Evolutionary conservation across 1,284 basidiomycete genomes (phyloP).

Genomic region (Microbotryomycetes sp.): DNA sequence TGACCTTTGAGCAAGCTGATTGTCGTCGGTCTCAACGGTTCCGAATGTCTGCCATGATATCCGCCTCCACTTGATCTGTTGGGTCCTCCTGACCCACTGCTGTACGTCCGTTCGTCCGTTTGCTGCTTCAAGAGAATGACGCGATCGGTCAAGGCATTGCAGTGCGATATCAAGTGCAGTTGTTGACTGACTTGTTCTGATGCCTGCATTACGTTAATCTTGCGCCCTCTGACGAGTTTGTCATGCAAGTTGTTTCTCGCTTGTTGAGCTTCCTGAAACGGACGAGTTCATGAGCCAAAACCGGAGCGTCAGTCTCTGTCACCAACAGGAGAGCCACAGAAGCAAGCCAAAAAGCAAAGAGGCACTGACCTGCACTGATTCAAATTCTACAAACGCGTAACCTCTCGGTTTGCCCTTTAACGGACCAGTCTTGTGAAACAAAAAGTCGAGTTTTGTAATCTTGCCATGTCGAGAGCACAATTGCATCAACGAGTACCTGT

Average conservation of each 20-base stretch:
- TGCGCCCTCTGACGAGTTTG: conserved; percentile 73
- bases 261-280: conserved; percentile 67
- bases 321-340: conserved; percentile 2
- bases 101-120: conserved; percentile 41
- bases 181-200: conserved; percentile 50
- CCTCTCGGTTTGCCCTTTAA: conserved; percentile 86
- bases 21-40: conserved; percentile 68
- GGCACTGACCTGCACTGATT: conserved; percentile 63
- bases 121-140: no score
- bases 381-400: conserved; percentile 89
- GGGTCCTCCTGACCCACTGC: conserved; percentile 44
- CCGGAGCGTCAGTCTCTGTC: not conserved
- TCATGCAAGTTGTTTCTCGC: conserved; percentile 70
- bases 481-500: conserved; percentile 75
- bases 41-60: no score
- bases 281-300: conserved; percentile 15
- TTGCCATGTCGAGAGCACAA: conserved; percentile 86
- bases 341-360: not conserved
- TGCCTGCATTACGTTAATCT: conserved; percentile 79
- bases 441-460: conserved; percentile 82
- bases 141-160: no score
- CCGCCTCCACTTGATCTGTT: no score
- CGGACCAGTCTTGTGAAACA: conserved; percentile 87
- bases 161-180: no score
- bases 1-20: conserved; percentile 76